These are phyloP conservation scores for Globisporangium cylindrosporum DNA, from an alignment of 352 stramenopile species.

Conservation along the genomic window DNA sequence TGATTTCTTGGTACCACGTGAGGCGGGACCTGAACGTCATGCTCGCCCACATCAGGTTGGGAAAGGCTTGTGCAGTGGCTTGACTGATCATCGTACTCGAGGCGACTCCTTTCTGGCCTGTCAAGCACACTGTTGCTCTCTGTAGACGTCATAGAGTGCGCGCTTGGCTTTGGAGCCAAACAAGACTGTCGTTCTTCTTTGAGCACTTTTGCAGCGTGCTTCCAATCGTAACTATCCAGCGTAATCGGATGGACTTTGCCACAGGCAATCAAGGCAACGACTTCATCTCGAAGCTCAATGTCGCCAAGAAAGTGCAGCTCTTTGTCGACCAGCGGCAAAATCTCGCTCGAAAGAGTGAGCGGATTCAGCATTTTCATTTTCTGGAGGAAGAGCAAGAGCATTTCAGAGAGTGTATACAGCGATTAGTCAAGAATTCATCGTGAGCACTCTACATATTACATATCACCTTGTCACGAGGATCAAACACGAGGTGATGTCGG, in stretches of 20 bases:
- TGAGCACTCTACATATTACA: not conserved
- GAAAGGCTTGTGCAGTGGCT: slow-evolving; percentile 12
- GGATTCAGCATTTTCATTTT: slow-evolving; percentile 80
- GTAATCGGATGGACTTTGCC: slow-evolving; percentile 64
- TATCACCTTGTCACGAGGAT: slow-evolving; percentile 60
- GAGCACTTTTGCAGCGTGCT: slow-evolving; percentile 31
- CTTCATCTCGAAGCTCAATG: slow-evolving; percentile 51
- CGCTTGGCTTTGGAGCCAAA: slow-evolving; percentile 16
- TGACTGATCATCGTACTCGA: slow-evolving; percentile 15
- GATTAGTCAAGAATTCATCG: not conserved
- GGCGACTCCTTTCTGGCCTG: not conserved
- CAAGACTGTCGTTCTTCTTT: slow-evolving; percentile 17
- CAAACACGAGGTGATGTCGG: slow-evolving; percentile 86
- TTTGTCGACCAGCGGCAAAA: slow-evolving; percentile 53
- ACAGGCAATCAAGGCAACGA: slow-evolving; percentile 52
- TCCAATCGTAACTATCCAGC: slow-evolving; percentile 75
- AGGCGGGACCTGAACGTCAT: not conserved
- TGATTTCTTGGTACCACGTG: not conserved
- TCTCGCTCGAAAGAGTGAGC: slow-evolving; percentile 49
- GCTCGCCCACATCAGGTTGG: not conserved
- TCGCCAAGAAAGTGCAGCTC: slow-evolving; percentile 67
- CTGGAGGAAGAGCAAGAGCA: slow-evolving; percentile 18
- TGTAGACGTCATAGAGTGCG: slow-evolving; percentile 54
- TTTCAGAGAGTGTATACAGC: not conserved
- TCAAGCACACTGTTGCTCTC: slow-evolving; percentile 40